Conservation (phyloP, 2,329 filamentous ascomycete genomes). For the Fusarium transvaalense region DNA sequence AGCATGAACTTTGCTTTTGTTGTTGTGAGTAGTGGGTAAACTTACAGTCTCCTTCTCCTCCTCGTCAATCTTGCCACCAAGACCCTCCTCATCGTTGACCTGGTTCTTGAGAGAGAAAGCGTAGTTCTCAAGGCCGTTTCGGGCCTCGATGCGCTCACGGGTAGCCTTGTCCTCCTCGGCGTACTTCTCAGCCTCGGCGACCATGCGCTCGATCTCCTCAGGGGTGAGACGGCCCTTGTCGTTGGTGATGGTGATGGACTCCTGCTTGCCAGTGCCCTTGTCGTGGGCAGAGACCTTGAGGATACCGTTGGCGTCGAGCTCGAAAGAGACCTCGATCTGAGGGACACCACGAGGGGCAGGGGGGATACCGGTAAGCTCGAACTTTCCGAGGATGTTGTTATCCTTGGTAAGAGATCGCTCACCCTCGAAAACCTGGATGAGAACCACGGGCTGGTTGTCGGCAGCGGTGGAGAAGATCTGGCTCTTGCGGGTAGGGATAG, state of each 20-base stretch:
- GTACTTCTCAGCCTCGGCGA: conserved; percentile 97
- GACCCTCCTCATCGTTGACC: conserved; percentile 94
- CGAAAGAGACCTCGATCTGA: conserved; percentile 98
- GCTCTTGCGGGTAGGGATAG: conserved; percentile 95
- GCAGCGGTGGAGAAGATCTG: conserved; percentile 98
- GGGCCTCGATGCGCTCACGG: conserved; percentile 94
- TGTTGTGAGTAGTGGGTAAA: conserved; percentile 42
- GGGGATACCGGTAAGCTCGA: conserved; percentile 96
- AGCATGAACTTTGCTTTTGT: conserved; percentile 42
- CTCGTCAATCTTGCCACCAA: conserved; percentile 97
- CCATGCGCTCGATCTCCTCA: conserved; percentile 99
- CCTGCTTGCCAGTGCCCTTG: conserved; percentile 97
- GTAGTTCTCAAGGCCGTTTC: conserved; percentile 99
- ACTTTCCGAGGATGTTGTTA: conserved; percentile 98
- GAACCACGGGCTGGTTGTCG: conserved; percentile 94
- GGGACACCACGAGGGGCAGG: conserved; percentile 95
- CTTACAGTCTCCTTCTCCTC: conserved; percentile 96
- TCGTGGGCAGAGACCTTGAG: conserved; percentile 95
- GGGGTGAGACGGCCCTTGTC: conserved; percentile 97
- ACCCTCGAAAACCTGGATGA: conserved; percentile 96
- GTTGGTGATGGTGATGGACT: conserved; percentile 99
- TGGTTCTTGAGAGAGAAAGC: conserved; percentile 99
- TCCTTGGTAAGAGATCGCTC: conserved; percentile 95
- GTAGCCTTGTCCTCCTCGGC: conserved; percentile 99
- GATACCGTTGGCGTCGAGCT: conserved; percentile 98